Percentiles rank a stretch among this genome's conserved stretches.
Evolutionary conservation across 2,329 filamentous ascomycete species (phyloP).

Genomic region (Microsporum audouinii): DNA sequence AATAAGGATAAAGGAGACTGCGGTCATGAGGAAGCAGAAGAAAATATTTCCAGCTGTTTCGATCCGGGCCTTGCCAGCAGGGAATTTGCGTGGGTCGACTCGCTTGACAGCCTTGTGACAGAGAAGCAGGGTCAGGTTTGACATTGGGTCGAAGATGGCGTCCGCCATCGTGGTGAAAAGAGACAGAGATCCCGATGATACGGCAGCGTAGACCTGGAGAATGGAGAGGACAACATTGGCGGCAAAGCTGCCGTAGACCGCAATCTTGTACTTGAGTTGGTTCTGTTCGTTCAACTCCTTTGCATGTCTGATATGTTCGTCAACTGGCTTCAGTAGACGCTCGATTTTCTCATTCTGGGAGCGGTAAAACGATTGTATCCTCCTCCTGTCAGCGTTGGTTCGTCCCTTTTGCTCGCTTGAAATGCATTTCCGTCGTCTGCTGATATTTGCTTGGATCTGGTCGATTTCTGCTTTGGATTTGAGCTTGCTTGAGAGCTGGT

Average conservation of each 20-base stretch:
- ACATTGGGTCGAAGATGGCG: conserved; percentile 82
- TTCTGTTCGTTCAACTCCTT: conserved; percentile 70
- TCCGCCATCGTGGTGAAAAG: conserved; percentile 98
- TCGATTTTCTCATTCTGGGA: conserved; percentile 89
- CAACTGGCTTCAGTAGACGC: conserved; percentile 79
- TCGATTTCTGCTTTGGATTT: conserved; percentile 69
- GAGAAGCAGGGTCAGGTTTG: conserved; percentile 76
- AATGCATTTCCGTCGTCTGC: conserved; percentile 47
- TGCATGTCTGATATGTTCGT: conserved; percentile 75
- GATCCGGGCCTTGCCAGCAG: conserved; percentile 82
- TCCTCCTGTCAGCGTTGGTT: conserved; percentile 31
- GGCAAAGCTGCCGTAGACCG: conserved; percentile 55
- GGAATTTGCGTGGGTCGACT: conserved; percentile 77
- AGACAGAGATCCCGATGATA: conserved; percentile 78
- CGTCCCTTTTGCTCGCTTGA: conserved; percentile 17
- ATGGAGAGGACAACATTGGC: conserved; percentile 70
- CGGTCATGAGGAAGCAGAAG: conserved; percentile 92
- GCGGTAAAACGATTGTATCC: conserved; percentile 72
- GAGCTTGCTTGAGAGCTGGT: conserved; percentile 62
- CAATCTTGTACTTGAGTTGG: conserved; percentile 53
- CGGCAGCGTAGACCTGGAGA: conserved; percentile 80
- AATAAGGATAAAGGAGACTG: conserved; percentile 84
- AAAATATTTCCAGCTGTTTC: conserved; percentile 93
- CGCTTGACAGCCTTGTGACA: conserved; percentile 77
- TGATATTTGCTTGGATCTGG: conserved; percentile 62